phyloP scores from a whole-genome alignment of 495 filamentous ascomycete species.

The Amorphotheca resinae region DNA sequence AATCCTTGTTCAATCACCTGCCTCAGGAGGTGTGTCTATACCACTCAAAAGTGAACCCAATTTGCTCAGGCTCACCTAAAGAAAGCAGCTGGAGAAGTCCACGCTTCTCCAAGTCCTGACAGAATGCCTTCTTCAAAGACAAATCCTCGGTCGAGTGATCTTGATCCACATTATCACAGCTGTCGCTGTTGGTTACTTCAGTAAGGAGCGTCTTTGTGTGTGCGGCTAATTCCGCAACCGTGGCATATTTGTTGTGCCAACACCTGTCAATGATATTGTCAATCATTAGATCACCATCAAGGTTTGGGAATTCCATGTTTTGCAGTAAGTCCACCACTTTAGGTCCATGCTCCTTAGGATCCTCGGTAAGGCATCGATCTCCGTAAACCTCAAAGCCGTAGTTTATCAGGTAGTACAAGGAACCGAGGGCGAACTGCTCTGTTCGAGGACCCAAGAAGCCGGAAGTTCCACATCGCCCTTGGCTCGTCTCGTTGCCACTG shows the following conservation, averaged over 20 bases:
- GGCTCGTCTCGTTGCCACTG: constrained; percentile 19
- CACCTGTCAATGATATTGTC: constrained; percentile 28
- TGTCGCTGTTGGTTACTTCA: too few relatives aligned
- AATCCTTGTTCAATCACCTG: too few relatives aligned
- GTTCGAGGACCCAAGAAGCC: constrained; percentile 25
- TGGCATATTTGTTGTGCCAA: constrained; percentile 27
- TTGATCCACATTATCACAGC: too few relatives aligned
- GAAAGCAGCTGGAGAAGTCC: too few relatives aligned
- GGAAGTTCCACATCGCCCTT: too few relatives aligned
- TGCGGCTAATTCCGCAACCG: constrained; percentile 23
- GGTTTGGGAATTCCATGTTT: constrained; percentile 26
- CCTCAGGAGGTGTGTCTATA: too few relatives aligned
- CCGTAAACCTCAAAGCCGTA: constrained; percentile 29
- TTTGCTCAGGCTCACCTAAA: too few relatives aligned
- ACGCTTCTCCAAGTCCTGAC: too few relatives aligned
- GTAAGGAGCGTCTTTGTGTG: too few relatives aligned
- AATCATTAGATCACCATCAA: constrained; percentile 25
- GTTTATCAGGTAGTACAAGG: constrained; percentile 28
- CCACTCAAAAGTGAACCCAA: too few relatives aligned
- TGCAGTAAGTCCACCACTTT: constrained; percentile 26
- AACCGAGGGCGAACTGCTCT: constrained; percentile 29
- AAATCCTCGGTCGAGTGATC: too few relatives aligned
- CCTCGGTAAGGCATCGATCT: constrained; percentile 25
- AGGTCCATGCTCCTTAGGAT: constrained; percentile 27
- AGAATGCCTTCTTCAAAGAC: too few relatives aligned